A percentile compares a stretch with the other conserved stretches of the same genome.
These are phyloP conservation scores for Kwoniella bestiolae DNA, from an alignment of 768 basidiomycete genomes.

Conservation along the genomic window DNA sequence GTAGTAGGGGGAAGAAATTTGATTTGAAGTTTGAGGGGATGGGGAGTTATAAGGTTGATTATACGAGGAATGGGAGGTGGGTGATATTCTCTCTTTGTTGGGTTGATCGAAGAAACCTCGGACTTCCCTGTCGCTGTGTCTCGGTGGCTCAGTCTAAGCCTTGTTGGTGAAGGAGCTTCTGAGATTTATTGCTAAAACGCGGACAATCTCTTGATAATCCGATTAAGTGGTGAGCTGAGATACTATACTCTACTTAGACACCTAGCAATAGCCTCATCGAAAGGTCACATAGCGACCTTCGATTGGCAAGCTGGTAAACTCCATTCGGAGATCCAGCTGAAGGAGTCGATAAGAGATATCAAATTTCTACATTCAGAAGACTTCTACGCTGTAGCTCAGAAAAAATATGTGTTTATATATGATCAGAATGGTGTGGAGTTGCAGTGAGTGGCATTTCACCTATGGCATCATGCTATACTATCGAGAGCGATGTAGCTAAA, in stretches of 20 bases:
- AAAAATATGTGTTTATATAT: conserved; percentile 94
- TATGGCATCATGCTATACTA: too few species aligned
- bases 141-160: too few species aligned
- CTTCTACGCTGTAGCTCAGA: conserved; percentile 92
- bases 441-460: conserved; percentile 61
- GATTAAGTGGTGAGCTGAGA: not conserved
- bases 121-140: too few species aligned
- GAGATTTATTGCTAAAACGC: too few species aligned
- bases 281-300: conserved; percentile 88
- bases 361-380: conserved; percentile 94
- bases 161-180: too few species aligned
- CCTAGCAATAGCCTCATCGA: conserved; percentile 78
- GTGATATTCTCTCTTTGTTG: conserved; percentile 27
- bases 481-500: too few species aligned
- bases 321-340: conserved; percentile 81
- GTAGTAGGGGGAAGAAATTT: conserved; percentile 60
- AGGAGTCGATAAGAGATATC: conserved; percentile 87
- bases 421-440: conserved; percentile 92
- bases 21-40: conserved; percentile 79
- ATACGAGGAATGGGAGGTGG: conserved; percentile 88
- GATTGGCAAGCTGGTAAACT: conserved; percentile 88
- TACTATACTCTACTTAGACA: conserved; percentile 62
- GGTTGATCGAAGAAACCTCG: too few species aligned
- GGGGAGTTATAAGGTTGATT: conserved; percentile 81
- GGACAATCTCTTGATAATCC: too few species aligned